Evolutionary conservation across 257 asterid genomes (phyloP).

Genomic region (Solanum appendiculatum): DNA sequence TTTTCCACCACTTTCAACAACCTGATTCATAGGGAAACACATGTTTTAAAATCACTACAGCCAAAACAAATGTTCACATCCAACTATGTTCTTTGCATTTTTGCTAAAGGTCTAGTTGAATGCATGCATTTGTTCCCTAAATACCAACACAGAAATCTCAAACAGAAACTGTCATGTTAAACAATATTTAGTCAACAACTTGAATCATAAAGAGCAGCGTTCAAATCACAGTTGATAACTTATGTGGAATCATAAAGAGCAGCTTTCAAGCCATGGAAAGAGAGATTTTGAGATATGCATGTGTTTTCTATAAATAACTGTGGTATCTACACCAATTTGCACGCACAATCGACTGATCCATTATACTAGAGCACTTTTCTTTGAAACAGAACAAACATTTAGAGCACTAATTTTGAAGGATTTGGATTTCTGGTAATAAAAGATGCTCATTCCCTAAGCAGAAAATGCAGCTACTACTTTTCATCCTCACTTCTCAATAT

Average conservation of each 20-base stretch:
- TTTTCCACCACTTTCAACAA: conserved; percentile 96
- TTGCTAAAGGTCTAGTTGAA: not conserved
- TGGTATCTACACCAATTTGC: not conserved
- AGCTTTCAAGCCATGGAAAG: not conserved
- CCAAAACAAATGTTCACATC: not conserved
- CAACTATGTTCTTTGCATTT: not conserved
- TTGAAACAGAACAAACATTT: not conserved
- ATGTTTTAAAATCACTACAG: not conserved
- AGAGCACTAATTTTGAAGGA: not conserved
- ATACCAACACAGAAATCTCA: not conserved
- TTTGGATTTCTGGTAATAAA: not conserved
- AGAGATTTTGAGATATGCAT: not conserved
- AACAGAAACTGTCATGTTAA: not conserved
- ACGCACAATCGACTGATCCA: not conserved
- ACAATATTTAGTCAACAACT: not conserved
- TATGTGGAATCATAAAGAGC: not conserved
- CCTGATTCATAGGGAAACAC: conserved; percentile 28
- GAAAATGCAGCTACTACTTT: not conserved
- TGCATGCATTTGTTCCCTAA: not conserved
- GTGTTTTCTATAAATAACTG: not conserved
- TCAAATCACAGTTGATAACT: not conserved
- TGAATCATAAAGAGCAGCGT: not conserved
- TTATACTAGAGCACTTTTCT: not conserved
- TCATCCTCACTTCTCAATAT: not conserved
- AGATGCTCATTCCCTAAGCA: not conserved